Base-by-base conservation (phyloP, 2,329 filamentous ascomycete genomes). In the Furcasterigmium furcatum region DNA sequence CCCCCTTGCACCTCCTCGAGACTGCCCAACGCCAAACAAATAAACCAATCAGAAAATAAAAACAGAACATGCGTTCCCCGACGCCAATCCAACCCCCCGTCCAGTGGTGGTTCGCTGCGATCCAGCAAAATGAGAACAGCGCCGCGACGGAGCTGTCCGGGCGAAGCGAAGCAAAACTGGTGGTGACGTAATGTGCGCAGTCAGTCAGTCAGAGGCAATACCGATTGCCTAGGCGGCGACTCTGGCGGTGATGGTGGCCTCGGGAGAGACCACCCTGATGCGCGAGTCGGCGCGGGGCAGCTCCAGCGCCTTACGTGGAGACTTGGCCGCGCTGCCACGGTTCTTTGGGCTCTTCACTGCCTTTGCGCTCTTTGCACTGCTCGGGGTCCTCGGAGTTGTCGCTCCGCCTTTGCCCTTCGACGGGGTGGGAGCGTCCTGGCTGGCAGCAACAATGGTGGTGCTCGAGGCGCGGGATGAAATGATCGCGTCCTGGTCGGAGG, bases 371-470 rank as follows among this genome's bases (percentile, higher is more conserved):
- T 36, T 36, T 6, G 16, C n/a, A 18, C n/a, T 19, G n/a, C 19
- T 36, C 9, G 34, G n/a, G n/a, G n/a, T 36, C 34, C 19, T 36
- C n/a, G 34, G 34, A 7, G 24, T 27, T 12, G 7, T 27, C 7
- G 12, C 12, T 27, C 24, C 24, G 24, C 24, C 24, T 19, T 41
- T 41, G 39, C 21, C 21, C 13, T 21, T 19, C 12, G 20, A 20
- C 13, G 40, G 40, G 19, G 29, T 47, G 43, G 43, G 41, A 10
- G 44, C 38, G 30, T 24, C 39, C n/a, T 38, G 27, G 12, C 38
- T 41, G 8, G 50, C 50, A 13, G 50, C 48, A 12, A 52, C 44
- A 20, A 52, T 51, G 5, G 48, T 52, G 46, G 48, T 45, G 46
- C 46, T 51, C 10, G 49, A 43, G 6, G 42, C 43, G 22, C 47